Base-by-base conservation (phyloP, 1,284 basidiomycete species). In the Ganoderma lingzhi region DNA sequence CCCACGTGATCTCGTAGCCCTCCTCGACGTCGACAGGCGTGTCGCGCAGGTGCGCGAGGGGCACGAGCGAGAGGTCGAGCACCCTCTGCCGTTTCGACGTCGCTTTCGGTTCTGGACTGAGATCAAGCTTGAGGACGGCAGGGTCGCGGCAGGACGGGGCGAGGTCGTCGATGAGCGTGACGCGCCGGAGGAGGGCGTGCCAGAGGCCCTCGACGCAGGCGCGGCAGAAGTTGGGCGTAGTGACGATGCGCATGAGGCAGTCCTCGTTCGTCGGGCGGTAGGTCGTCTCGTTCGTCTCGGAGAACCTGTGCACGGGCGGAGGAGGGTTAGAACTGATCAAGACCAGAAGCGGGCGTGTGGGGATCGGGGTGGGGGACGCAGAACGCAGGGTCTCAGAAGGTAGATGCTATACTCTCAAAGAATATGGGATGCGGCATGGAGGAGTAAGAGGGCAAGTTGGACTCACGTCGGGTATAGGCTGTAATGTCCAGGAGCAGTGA, bases 211-310 rank as follows among this genome's bases (percentile, higher is more conserved):
- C 92, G 14, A 87, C 78, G 78, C 94, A 96, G 60, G 90, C 90
- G 66, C 85, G 87, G 81, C 94, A 95, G 78, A 95, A 94, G 74
- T 90, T 88, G 74, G 90, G 88, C 0, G 85, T 84, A 42, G 86
- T 90, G 62, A 94, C 90, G 61, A 84, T 83, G 39, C 94, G 90
- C 94, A 96, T 96, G 64, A 96, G 86, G 76, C 94, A 96, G 76
- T 89, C 91, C 74, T 94, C 91, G 75, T 95, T 94, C 3, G 93
- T 95, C 45, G 92, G 92, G 19, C 92, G 86, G 78, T 91, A 93
- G 2, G 86, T 85, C 0, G 90, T 92, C 66, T 79, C 77, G 72
- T 93, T 92, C 62, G 80, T 79, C 35, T 87, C 81, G 0, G 89
- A 90, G 76, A 84, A 92, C 28, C 89, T 92, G 68, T 64, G 44